These are phyloP conservation scores for Agaricus subrufescens DNA, from an alignment of 768 basidiomycete species.

Conservation along the genomic window DNA sequence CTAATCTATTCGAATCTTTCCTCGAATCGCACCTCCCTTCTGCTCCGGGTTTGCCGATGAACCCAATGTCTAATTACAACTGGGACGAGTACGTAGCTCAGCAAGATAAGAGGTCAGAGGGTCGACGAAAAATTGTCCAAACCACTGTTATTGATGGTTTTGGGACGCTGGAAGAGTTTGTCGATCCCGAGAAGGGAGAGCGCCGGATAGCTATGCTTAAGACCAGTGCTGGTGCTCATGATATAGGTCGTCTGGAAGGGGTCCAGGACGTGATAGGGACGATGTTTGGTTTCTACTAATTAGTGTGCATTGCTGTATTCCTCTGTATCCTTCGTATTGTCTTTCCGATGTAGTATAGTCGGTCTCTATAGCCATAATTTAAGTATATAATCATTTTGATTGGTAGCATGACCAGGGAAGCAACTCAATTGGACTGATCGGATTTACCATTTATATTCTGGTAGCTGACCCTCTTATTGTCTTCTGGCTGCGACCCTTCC, in stretches of 20 bases:
- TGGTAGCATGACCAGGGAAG: too few relatives aligned
- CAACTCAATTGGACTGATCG: neutral
- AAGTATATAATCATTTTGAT: neutral
- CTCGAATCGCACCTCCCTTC: slow-evolving; percentile 54
- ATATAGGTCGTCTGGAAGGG: slow-evolving; percentile 58
- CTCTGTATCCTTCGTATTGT: neutral
- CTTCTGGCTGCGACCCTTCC: neutral
- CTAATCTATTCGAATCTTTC: slow-evolving; percentile 62
- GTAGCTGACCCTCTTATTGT: slow-evolving; percentile 1
- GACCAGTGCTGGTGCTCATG: slow-evolving; percentile 55
- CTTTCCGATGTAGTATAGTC: neutral
- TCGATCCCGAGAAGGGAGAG: slow-evolving; percentile 28
- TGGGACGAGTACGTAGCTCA: slow-evolving; percentile 37
- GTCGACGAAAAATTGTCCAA: slow-evolving; percentile 36
- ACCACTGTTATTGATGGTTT: slow-evolving; percentile 35
- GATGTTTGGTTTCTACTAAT: slow-evolving; percentile 31
- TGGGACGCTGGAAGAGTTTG: slow-evolving; percentile 38
- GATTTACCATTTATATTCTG: neutral
- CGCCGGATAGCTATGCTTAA: slow-evolving; percentile 53
- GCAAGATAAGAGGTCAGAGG: slow-evolving; percentile 28
- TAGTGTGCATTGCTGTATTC: neutral
- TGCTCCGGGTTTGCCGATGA: slow-evolving; percentile 24
- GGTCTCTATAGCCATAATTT: neutral
- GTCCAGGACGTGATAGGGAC: slow-evolving; percentile 58
- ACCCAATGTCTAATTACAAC: slow-evolving; percentile 30